A percentile compares a stretch with the other conserved stretches of the same genome.
These are phyloP conservation scores for Naganishia friedmannii DNA, from an alignment of 768 basidiomycete species.

Conservation along the genomic window DNA sequence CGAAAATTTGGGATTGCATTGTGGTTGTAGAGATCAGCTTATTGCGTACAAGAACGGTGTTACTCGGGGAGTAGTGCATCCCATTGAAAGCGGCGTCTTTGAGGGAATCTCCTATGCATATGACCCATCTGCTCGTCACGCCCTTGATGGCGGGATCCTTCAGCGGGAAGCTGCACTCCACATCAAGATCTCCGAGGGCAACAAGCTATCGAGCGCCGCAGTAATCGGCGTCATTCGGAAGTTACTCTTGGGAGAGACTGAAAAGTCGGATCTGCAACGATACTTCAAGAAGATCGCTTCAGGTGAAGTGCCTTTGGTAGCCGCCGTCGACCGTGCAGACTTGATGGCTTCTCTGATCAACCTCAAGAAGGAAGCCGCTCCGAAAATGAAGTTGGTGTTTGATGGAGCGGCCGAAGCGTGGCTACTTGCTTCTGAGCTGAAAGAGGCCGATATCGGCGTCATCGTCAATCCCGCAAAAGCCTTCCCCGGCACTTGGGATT, in stretches of 20 bases:
- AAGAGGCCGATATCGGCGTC: conserved; percentile 65
- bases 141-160: conserved; percentile 64
- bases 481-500: conserved; percentile 72
- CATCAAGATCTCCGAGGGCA: conserved; percentile 59
- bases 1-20: conserved; percentile 1
- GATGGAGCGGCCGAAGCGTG: conserved; percentile 48
- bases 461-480: conserved; percentile 66
- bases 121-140: conserved; percentile 61
- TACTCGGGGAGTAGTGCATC: conserved; percentile 66
- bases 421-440: conserved; percentile 67
- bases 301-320: conserved; percentile 63
- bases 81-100: conserved; percentile 61
- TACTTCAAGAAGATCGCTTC: conserved; percentile 59
- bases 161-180: conserved; percentile 67
- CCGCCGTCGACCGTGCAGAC: conserved; percentile 66
- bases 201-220: conserved; percentile 67
- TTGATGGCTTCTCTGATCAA: conserved; percentile 64
- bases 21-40: conserved; percentile 15
- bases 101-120: conserved; percentile 66
- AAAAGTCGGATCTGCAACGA: conserved; percentile 54
- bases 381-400: conserved; percentile 53
- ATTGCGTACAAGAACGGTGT: conserved; percentile 73
- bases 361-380: conserved; percentile 66
- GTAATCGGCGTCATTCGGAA: conserved; percentile 71
- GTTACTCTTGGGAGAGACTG: conserved; percentile 58